A percentile compares a stretch with the other conserved stretches of the same genome.
Evolutionary conservation across 257 asterid species (phyloP).

Genomic region (Solanum paucissectum): DNA sequence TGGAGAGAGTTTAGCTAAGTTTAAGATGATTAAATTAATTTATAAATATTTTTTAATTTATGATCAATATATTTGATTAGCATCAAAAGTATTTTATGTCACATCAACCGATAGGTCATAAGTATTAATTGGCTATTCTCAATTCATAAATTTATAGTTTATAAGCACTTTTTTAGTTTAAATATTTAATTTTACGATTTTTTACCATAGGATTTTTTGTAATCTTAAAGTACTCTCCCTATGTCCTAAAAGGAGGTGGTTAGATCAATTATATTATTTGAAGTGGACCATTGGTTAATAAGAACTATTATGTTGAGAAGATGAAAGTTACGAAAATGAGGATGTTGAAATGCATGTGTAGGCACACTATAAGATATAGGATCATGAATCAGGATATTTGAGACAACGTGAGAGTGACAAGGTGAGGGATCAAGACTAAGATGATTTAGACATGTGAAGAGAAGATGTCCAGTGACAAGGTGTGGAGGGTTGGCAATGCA

Average conservation of each 20-base stretch:
- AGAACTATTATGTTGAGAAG: too few species aligned
- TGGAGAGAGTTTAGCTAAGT: background rate
- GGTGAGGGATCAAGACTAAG: background rate
- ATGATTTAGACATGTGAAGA: background rate
- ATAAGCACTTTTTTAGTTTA: background rate
- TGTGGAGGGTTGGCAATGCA: background rate
- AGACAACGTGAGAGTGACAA: background rate
- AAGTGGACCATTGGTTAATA: background rate
- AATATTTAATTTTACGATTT: too few species aligned
- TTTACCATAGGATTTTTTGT: too few species aligned
- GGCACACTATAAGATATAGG: too few species aligned
- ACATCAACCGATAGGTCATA: background rate
- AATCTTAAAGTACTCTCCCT: too few species aligned
- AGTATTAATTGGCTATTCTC: background rate
- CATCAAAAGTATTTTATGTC: too few species aligned
- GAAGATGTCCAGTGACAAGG: background rate
- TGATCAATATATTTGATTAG: background rate
- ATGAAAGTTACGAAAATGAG: background rate
- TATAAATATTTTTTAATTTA: too few species aligned
- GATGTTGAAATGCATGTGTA: background rate
- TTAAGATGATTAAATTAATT: background rate
- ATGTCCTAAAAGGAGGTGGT: too few species aligned
- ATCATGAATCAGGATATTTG: background rate
- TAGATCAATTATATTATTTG: background rate
- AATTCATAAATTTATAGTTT: too few species aligned